A percentile compares a stretch with the other conserved stretches of the same genome.
Conservation (phyloP, 257 asterid species). For the Galeopsis tetrahit region DNA sequence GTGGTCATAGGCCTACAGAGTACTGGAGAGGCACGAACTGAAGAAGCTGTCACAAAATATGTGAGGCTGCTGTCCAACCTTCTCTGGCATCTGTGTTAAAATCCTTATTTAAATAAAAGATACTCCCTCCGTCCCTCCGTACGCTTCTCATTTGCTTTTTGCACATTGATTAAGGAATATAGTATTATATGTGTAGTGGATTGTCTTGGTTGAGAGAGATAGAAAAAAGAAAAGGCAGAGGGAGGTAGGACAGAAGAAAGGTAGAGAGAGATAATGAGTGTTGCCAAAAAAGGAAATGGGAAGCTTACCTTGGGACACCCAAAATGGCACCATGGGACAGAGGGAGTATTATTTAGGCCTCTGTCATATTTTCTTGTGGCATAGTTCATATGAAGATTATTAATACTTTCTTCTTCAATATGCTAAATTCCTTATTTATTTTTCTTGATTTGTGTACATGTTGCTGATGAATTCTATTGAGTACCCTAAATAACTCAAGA, state of each 20-base stretch:
- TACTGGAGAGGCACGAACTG: slow-evolving; percentile 99
- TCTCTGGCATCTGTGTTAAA: slow-evolving; percentile 1
- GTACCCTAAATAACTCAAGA: slow-evolving; percentile 34
- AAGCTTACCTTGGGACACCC: too few relatives aligned
- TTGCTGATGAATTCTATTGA: slow-evolving; percentile 21
- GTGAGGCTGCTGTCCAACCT: slow-evolving; percentile 50
- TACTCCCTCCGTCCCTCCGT: not conserved
- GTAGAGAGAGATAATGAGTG: too few relatives aligned
- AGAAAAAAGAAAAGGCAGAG: too few relatives aligned
- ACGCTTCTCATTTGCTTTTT: too few relatives aligned
- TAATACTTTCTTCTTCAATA: slow-evolving; percentile 6
- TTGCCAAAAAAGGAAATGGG: too few relatives aligned
- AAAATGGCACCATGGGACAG: too few relatives aligned
- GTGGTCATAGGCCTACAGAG: slow-evolving; percentile 96
- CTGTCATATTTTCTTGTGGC: slow-evolving; percentile 24
- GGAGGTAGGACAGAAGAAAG: too few relatives aligned
- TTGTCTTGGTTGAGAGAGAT: too few relatives aligned
- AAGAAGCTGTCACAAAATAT: slow-evolving; percentile 93
- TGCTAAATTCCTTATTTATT: slow-evolving; percentile 14
- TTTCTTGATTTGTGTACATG: slow-evolving; percentile 22
- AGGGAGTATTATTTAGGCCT: slow-evolving; percentile 1
- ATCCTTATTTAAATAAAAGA: not conserved
- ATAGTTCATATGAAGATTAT: slow-evolving; percentile 3
- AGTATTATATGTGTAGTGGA: too few relatives aligned
- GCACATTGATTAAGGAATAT: too few relatives aligned